Conservation (phyloP, 345 rosid species). For the Salix viminalis region DNA sequence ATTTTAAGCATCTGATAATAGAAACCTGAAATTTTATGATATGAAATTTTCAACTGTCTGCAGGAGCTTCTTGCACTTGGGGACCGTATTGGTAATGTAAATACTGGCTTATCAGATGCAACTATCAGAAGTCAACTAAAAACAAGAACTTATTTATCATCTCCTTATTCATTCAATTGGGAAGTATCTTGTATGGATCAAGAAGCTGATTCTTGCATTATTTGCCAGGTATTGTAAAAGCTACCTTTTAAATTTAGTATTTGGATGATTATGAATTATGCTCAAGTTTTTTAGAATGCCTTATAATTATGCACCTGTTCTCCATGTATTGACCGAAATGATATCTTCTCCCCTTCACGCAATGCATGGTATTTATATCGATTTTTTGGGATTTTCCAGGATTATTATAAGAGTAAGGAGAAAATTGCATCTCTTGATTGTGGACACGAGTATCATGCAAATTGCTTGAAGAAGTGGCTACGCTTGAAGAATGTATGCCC, state of each 20-base stretch:
- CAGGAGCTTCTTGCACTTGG: constrained; percentile 89
- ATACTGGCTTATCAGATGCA: constrained; percentile 77
- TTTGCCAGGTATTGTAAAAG: constrained; percentile 68
- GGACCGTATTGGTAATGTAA: constrained; percentile 75
- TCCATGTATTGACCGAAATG: not conserved
- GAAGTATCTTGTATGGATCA: constrained; percentile 51
- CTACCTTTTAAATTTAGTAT: not conserved
- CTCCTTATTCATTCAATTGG: constrained; percentile 40
- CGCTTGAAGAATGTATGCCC: constrained; percentile 78
- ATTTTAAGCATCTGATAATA: not conserved
- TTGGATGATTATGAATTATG: not conserved
- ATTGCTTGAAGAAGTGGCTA: constrained; percentile 87
- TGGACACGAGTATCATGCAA: constrained; percentile 72
- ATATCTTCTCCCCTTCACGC: not conserved
- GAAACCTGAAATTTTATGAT: not conserved
- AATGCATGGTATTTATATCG: not conserved
- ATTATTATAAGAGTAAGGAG: constrained; percentile 49
- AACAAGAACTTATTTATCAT: constrained; percentile 40
- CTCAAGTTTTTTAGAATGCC: not conserved
- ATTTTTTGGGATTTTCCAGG: constrained; percentile 38
- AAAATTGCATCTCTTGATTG: constrained; percentile 64
- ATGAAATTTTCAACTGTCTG: not conserved
- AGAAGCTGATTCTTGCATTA: constrained; percentile 66
- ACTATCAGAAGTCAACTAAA: constrained; percentile 36
- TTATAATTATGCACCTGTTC: not conserved